Evolutionary conservation across 108 stramenopile genomes (phyloP), one percentile per base, ranked within the genome.

Genomic region (Chaetoceros muelleri): DNA sequence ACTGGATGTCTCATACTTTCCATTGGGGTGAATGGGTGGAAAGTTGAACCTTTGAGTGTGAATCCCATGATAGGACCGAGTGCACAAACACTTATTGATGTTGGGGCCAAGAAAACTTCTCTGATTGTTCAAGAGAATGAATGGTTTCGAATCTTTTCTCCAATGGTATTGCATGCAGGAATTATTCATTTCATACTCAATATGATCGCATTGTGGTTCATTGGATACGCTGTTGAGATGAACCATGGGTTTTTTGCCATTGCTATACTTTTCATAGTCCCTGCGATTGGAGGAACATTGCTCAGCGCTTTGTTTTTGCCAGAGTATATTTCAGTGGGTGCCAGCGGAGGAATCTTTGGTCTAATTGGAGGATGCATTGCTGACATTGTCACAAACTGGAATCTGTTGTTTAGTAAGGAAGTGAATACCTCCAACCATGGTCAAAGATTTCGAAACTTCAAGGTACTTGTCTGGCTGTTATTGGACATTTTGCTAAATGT

Each of bases 121-220:
- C 54, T 89, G 31, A 96, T 97, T 63, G 84, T 95, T n/a, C 67
- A 87, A 26, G 74, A 89, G 30, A 63, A 78, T 27, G 84, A 95
- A 56, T 80, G 68, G 21, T 91, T 81, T 81, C 58, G 95, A 13
- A 51, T 97, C 19, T 60, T 83, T 21, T 87, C 89, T 8, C 77
- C 95, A 1, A 88, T 94, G 59, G 72, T 96, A 52, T 76, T 98
- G 22, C 97, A 98, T 74, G 95, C 94, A n/a, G 97, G 97, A 23
- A 51, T 98, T 27, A 82, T 98, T 0, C 97, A 98, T 65, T 90
- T 82, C 57, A 19, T 94, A 24, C 60, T 93, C 53, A 98, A 98
- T 55, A 88, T 95, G 84, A 47, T 93, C 3, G 93, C 85, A 8
- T 64, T 96, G 18, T 81, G 89, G 80, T 90, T 86, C 62, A 80